A percentile compares a stretch with the other conserved stretches of the same genome.
Conservation (phyloP, 2,329 filamentous ascomycete species). For the Amylocarpus encephaloides region DNA sequence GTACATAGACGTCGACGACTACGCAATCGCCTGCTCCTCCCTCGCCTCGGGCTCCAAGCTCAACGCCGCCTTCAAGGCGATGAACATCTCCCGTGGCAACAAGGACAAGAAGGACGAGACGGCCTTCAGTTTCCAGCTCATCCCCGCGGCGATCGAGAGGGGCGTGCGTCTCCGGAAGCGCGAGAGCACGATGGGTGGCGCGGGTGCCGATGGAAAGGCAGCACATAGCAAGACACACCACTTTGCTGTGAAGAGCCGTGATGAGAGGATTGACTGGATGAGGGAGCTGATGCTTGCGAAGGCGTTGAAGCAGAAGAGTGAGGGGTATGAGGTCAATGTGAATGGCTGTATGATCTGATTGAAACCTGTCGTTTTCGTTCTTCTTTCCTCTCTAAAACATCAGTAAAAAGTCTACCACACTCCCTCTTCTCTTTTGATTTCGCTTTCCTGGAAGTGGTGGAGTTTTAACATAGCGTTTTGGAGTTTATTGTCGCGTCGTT, state of each 20-base stretch:
- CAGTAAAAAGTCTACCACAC: conserved; percentile 5
- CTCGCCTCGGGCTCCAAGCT: conserved; percentile 70
- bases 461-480: neutral
- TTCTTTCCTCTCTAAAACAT: neutral
- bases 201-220: conserved; percentile 33
- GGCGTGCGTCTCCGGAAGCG: conserved; percentile 42
- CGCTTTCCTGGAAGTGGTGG: neutral
- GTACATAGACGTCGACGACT: conserved; percentile 83
- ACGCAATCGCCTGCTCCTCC: conserved; percentile 77
- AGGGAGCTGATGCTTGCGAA: conserved; percentile 87
- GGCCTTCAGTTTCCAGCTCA: conserved; percentile 79
- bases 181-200: conserved; percentile 30
- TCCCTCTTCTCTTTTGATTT: conserved; percentile 1
- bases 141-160: conserved; percentile 48
- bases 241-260: conserved; percentile 80
- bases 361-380: too few relatives aligned
- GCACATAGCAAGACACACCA: conserved; percentile 80
- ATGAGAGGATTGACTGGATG: conserved; percentile 98
- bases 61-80: conserved; percentile 77
- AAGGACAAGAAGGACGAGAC: conserved; percentile 46
- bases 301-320: conserved; percentile 75
- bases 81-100: conserved; percentile 56
- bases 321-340: conserved; percentile 75
- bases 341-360: conserved; percentile 68
- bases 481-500: neutral